Evolutionary conservation across 1,139 yeast genomes (phyloP).

Genomic region (Arxiozyma telluris): DNA sequence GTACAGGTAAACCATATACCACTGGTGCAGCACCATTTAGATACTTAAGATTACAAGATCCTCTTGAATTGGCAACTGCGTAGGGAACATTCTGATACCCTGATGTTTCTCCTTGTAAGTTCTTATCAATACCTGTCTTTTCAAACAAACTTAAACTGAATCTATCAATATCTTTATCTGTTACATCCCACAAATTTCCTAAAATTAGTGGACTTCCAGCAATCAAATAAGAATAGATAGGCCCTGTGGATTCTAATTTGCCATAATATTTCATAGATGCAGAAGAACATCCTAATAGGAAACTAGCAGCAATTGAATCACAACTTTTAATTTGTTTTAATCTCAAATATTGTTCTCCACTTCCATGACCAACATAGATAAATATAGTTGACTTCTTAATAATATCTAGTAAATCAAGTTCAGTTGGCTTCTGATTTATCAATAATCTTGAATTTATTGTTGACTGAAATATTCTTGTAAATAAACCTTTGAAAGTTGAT

Average conservation of each 20-base stretch:
- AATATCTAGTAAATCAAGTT: constrained; percentile 37
- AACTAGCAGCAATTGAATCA: constrained; percentile 50
- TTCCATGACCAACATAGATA: constrained; percentile 89
- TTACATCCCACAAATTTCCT: constrained; percentile 93
- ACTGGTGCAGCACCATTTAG: constrained; percentile 81
- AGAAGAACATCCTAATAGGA: constrained; percentile 88
- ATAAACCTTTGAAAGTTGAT: constrained; percentile 42
- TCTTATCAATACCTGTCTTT: constrained; percentile 45
- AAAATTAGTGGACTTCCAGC: constrained; percentile 79
- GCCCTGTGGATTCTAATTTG: constrained; percentile 63
- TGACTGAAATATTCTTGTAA: constrained; percentile 27
- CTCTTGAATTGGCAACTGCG: constrained; percentile 53
- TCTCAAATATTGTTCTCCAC: constrained; percentile 76
- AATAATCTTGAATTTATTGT: constrained; percentile 46
- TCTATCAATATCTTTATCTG: constrained; percentile 86
- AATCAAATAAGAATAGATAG: constrained; percentile 60
- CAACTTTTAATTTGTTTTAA: constrained; percentile 40
- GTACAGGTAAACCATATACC: constrained; percentile 62
- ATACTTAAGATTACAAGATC: constrained; percentile 52
- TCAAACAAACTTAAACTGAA: constrained; percentile 55
- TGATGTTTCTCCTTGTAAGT: constrained; percentile 1
- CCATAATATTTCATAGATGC: constrained; percentile 59
- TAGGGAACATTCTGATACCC: constrained; percentile 9
- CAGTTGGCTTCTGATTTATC: constrained; percentile 49
- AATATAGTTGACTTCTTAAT: constrained; percentile 44